These are phyloP conservation scores for Gliomastix tumulicola DNA, from an alignment of 2,329 filamentous ascomycete species.

Conservation along the genomic window DNA sequence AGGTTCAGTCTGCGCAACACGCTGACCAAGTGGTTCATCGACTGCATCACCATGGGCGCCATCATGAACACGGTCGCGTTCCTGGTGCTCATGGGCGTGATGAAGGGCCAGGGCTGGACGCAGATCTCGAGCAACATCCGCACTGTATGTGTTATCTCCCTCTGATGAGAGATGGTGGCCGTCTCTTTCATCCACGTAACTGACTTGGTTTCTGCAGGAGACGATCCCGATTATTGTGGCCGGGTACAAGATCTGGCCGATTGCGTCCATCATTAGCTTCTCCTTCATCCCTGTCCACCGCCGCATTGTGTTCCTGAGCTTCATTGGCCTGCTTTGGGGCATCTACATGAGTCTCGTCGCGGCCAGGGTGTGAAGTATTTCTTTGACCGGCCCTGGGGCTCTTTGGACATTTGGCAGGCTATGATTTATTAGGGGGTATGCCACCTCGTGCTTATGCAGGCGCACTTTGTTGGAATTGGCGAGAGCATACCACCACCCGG, in stretches of 20 bases:
- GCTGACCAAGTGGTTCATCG: conserved; percentile 40
- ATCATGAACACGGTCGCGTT: conserved; percentile 39
- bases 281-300: conserved; percentile 39
- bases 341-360: conserved; percentile 44
- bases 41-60: conserved; percentile 39
- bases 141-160: conserved; percentile 18
- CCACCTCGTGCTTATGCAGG: too few species aligned
- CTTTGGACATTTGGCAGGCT: too few species aligned
- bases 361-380: too few species aligned
- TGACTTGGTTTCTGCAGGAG: conserved; percentile 18
- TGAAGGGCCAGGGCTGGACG: conserved; percentile 28
- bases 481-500: too few species aligned
- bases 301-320: conserved; percentile 41
- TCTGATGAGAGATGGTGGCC: too few species aligned
- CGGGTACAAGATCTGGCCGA: conserved; percentile 44
- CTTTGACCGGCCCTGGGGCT: too few species aligned
- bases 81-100: conserved; percentile 36
- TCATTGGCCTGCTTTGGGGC: conserved; percentile 41
- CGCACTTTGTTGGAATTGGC: too few species aligned
- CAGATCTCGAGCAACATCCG: conserved; percentile 31
- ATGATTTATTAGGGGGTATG: too few species aligned
- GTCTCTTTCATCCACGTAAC: neutral
- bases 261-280: conserved; percentile 44
- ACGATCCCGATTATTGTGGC: conserved; percentile 40
- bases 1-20: conserved; percentile 34